phyloP scores from a whole-genome alignment of 495 filamentous ascomycete species.

The Sabuloglossum arenarium region DNA sequence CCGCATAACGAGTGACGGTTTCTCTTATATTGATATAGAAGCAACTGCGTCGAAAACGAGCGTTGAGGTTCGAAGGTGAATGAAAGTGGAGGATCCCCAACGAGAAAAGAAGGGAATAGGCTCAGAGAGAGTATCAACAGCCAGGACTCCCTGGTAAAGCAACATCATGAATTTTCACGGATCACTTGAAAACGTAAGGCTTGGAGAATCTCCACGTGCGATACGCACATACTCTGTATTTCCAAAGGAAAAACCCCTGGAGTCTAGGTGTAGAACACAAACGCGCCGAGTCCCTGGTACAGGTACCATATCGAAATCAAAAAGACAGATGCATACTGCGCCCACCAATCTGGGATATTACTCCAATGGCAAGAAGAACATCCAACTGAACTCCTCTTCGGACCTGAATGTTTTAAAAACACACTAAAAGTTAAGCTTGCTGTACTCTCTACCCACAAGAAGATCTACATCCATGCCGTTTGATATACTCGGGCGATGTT shows the following conservation, averaged over 20 bases:
- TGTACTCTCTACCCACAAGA: no score
- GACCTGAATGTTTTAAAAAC: no score
- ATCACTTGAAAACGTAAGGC: not conserved
- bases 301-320: no score
- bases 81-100: not conserved
- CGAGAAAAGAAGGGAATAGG: not conserved
- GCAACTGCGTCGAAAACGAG: not conserved
- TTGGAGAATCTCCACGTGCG: not conserved
- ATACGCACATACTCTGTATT: not conserved
- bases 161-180: not conserved
- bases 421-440: no score
- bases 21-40: not conserved
- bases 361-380: no score
- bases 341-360: no score
- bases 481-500: no score
- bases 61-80: not conserved
- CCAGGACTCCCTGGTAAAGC: not conserved
- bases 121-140: not conserved
- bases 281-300: no score
- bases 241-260: not conserved
- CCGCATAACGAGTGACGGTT: slow-evolving; percentile 1
- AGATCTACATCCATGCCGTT: no score
- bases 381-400: no score
- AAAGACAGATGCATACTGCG: no score
- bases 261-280: not conserved